phyloP scores from a whole-genome alignment of 306 rosid species.

The Cicer bijugum region DNA sequence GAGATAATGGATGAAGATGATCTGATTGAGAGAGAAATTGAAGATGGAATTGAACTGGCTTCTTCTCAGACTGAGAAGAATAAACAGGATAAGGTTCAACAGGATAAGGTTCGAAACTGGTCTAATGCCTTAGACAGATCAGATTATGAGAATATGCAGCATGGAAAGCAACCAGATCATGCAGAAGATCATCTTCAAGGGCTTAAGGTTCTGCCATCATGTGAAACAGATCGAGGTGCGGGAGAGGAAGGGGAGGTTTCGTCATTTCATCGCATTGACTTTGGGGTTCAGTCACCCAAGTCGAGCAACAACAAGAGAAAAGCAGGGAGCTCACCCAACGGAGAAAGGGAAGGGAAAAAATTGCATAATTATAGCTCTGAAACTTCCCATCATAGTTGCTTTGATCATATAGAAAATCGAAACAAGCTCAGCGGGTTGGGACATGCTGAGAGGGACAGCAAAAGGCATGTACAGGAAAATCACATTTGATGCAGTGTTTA shows the following conservation, averaged over 20 bases:
- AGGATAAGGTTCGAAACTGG: slow-evolving; percentile 73
- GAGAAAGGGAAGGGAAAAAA: slow-evolving; percentile 57
- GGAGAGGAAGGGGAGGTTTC: slow-evolving; percentile 87
- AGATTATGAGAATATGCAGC: slow-evolving; percentile 55
- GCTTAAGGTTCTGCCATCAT: slow-evolving; percentile 32
- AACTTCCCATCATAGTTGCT: slow-evolving; percentile 52
- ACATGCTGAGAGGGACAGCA: slow-evolving; percentile 66
- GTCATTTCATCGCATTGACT: slow-evolving; percentile 48
- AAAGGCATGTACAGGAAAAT: slow-evolving; percentile 67
- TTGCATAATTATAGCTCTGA: slow-evolving; percentile 55
- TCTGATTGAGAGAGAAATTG: slow-evolving; percentile 88
- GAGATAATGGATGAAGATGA: slow-evolving; percentile 91
- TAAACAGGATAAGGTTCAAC: slow-evolving; percentile 71
- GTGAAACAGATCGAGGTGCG: slow-evolving; percentile 56
- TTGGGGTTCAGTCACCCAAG: slow-evolving; percentile 62
- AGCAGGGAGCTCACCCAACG: slow-evolving; percentile 63
- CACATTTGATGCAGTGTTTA: slow-evolving; percentile 41
- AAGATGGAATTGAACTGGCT: slow-evolving; percentile 90
- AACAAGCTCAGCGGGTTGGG: slow-evolving; percentile 52
- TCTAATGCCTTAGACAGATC: slow-evolving; percentile 60
- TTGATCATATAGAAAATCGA: slow-evolving; percentile 53
- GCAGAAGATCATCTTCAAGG: slow-evolving; percentile 58
- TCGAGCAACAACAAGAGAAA: slow-evolving; percentile 73
- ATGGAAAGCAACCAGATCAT: slow-evolving; percentile 60
- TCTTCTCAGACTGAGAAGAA: slow-evolving; percentile 67